These are phyloP conservation scores for Colletotrichum paranaense DNA, from an alignment of 2,329 filamentous ascomycete genomes.

Conservation along the genomic window DNA sequence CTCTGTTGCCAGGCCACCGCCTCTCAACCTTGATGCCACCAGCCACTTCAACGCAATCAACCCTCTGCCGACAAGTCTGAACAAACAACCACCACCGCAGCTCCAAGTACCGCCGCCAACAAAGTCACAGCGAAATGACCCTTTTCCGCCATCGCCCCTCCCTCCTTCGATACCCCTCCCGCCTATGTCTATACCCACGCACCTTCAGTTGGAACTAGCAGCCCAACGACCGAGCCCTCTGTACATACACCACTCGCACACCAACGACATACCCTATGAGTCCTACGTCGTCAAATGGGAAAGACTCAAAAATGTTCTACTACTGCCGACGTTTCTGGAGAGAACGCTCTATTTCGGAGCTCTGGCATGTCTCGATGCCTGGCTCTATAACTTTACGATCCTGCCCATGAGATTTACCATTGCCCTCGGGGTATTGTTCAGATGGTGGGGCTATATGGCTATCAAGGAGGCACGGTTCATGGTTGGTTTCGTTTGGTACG, in stretches of 20 bases:
- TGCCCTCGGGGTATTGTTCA: conserved; percentile 78
- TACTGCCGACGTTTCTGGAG: conserved; percentile 85
- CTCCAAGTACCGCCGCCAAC: conserved; percentile 49
- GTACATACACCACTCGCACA: conserved; percentile 71
- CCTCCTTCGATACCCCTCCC: conserved; percentile 69
- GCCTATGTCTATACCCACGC: conserved; percentile 74
- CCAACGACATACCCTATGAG: conserved; percentile 80
- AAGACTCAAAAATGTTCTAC: conserved; percentile 87
- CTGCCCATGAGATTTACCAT: conserved; percentile 89
- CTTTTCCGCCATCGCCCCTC: conserved; percentile 59
- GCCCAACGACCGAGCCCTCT: conserved; percentile 71
- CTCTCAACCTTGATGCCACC: conserved; percentile 54
- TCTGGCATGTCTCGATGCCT: conserved; percentile 92
- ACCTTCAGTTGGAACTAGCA: conserved; percentile 73
- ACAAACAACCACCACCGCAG: conserved; percentile 33
- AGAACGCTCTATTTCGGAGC: conserved; percentile 88
- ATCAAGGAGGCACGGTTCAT: conserved; percentile 79
- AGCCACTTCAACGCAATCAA: conserved; percentile 21
- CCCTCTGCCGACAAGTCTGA: conserved; percentile 14
- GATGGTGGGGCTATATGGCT: conserved; percentile 82
- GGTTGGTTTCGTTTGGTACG: conserved; percentile 81
- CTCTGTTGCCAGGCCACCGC: conserved; percentile 53
- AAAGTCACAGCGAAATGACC: conserved; percentile 38
- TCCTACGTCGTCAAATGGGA: conserved; percentile 93
- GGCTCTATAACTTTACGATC: conserved; percentile 97